phyloP scores from a whole-genome alignment of 2,329 filamentous ascomycete genomes.

The Alternaria angustiovoidea region DNA sequence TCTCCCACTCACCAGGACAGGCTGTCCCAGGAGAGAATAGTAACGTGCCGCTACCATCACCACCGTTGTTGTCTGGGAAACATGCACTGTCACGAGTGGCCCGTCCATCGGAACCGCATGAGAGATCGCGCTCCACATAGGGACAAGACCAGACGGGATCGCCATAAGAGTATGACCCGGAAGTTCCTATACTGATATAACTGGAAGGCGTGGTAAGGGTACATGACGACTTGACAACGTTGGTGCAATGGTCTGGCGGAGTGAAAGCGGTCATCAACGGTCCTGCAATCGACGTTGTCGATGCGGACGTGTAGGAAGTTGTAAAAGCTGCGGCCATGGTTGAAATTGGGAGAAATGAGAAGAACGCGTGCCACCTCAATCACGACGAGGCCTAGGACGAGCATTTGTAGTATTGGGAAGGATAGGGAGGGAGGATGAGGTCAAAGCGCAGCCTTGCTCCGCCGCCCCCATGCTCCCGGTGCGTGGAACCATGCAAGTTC shows the following conservation, averaged over 20 bases:
- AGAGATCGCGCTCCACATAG: constrained; percentile 1
- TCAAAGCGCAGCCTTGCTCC: constrained; percentile 3
- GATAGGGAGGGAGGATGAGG: background rate
- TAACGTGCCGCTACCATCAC: background rate
- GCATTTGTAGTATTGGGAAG: background rate
- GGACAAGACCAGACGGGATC: background rate
- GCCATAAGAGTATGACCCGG: background rate
- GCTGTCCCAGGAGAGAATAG: background rate
- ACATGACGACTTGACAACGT: background rate
- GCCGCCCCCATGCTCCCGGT: background rate
- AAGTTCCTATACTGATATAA: background rate
- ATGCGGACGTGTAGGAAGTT: background rate
- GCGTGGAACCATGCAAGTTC: background rate
- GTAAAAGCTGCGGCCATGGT: background rate
- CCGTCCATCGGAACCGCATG: constrained; percentile 1
- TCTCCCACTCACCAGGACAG: background rate
- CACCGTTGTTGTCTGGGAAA: background rate
- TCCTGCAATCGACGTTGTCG: background rate
- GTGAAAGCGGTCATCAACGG: constrained; percentile 4
- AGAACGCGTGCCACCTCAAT: background rate
- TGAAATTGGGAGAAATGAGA: background rate
- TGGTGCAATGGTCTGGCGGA: background rate
- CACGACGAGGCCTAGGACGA: background rate
- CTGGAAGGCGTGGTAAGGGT: background rate
- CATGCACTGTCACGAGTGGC: constrained; percentile 1